Evolutionary conservation across 2,329 filamentous ascomycete genomes (phyloP).

Genomic region (Neoarthrinium moseri): DNA sequence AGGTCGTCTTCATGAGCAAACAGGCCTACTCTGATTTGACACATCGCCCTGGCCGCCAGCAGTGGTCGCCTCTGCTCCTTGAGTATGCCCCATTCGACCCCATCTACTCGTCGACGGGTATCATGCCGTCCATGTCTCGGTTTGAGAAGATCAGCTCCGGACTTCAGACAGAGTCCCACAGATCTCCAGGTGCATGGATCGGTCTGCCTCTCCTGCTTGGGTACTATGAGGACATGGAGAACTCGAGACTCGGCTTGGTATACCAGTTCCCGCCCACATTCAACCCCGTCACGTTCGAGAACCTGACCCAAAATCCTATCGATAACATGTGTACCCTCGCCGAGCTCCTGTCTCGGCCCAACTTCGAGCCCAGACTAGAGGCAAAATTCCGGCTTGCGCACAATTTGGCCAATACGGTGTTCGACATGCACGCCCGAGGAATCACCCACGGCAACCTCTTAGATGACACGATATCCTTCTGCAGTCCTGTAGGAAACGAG

Average conservation of each 20-base stretch:
- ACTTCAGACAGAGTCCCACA: slow-evolving; percentile 52
- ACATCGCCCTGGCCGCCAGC: slow-evolving; percentile 37
- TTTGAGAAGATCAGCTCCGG: slow-evolving; percentile 63
- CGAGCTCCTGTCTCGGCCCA: slow-evolving; percentile 50
- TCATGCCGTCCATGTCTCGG: slow-evolving; percentile 62
- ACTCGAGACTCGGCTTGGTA: slow-evolving; percentile 70
- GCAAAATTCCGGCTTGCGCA: slow-evolving; percentile 74
- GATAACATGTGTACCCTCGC: slow-evolving; percentile 53
- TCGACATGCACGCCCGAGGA: slow-evolving; percentile 68
- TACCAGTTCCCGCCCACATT: slow-evolving; percentile 71
- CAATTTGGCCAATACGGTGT: slow-evolving; percentile 70
- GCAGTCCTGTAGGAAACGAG: slow-evolving; percentile 41
- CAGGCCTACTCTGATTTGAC: slow-evolving; percentile 50
- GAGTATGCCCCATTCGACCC: slow-evolving; percentile 68
- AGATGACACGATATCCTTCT: slow-evolving; percentile 68
- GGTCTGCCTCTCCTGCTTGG: slow-evolving; percentile 61
- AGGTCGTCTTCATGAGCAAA: slow-evolving; percentile 52
- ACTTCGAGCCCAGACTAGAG: slow-evolving; percentile 66
- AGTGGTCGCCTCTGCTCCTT: slow-evolving; percentile 60
- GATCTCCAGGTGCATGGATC: slow-evolving; percentile 56
- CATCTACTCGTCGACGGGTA: slow-evolving; percentile 61
- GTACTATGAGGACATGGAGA: slow-evolving; percentile 73
- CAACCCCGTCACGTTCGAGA: slow-evolving; percentile 54
- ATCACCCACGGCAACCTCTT: slow-evolving; percentile 71
- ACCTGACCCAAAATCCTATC: slow-evolving; percentile 45